Evolutionary conservation across 176 grass and related monocot genomes (phyloP), one percentile per base, ranked within the genome.

Genomic region (Aegilops tauschii): DNA sequence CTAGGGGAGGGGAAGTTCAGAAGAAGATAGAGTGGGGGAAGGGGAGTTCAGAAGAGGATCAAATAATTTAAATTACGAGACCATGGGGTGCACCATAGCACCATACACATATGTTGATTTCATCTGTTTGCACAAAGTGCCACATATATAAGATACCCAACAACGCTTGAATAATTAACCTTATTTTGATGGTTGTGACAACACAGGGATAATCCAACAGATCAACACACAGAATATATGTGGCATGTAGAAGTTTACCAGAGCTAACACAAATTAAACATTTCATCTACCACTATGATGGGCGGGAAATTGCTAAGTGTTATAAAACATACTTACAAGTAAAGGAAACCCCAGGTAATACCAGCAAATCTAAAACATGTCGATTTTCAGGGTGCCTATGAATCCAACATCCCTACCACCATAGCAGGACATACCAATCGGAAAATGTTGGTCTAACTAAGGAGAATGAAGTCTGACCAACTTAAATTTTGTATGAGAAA

Each of bases 61-160:
- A 73, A 45, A 45, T 4, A 73, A 45, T 27, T 25, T 14, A 44
- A 52, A 14, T 2, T 12, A 73, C 42, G 70, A 27, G 37, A 73
- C 70, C 39, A 45, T 73, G 3, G 70, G 37, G 39, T 73, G 21
- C 11, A 4, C 39, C 21, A 39, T 25, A 45, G 21, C 11, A 8
- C 70, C 21, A 39, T 27, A 45, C 70, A 27, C 23, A 73, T 40
- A 73, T 45, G 21, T 73, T 73, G 74, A 56, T 29, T 74, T 58
- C 9, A 28, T 32, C 28, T n/a, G 49, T 58, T 58, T 77, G 49
- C 29, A 58, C 49, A 54, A 58, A 30, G 49, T 3, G 9, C 9
- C 74, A 52, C 49, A 17, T 73, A 73, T 27, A 73, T 73, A 73
- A 73, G 70, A 73, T 73, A 73, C 70, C 67, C n/a, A 73, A 73